Evolutionary conservation across 345 rosid genomes (phyloP), one percentile per base, ranked within the genome.

Genomic region (Lepidium africanum): DNA sequence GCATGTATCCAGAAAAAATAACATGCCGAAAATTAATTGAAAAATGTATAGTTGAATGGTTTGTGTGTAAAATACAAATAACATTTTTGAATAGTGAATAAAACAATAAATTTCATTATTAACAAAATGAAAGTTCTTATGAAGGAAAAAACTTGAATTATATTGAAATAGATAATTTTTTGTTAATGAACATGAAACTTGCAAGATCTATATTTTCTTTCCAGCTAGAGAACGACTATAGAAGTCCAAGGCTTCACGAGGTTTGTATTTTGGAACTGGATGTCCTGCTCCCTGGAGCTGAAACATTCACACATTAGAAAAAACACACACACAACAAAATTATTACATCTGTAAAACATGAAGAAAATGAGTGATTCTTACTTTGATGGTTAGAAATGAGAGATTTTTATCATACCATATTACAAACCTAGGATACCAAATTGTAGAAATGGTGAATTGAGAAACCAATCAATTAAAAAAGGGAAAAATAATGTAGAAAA

Each of bases 191-290:
- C 1, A 30, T 6, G 17, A 54, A 13, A 43, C 0, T n/a, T 4
- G 3, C 32, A 33, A n/a, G 19, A 4, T 61, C 73, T 63, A 88
- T 15, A 93, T 82, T 1, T 70, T 57, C 53, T 79, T 69, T 33
- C 92, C 94, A 0, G 77, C 76, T 62, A 93, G 85, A 65, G 88
- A 93, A 25, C 86, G 83, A 59, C 88, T 78, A 74, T 90, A 93
- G 61, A 93, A 90, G 58, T 88, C 86, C 46, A 88, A 78, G 1
- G 97, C 80, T 79, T 93, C 96, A 17, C 21, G 73, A 3, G 96
- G 97, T 69, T 90, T 93, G 82, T 88, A 87, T 69, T 90, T 92
- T 6, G 98, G 97, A 13, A 92, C 96, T 0, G 92, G 83, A 63
- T 93, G 98, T 12, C 98, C 98, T 42, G 98, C 46, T 32, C 98